Percentiles rank a stretch among this genome's conserved stretches.
phyloP scores from a whole-genome alignment of 192 early-diverging fungal species.

The Phlyctochytrium planicorne region DNA sequence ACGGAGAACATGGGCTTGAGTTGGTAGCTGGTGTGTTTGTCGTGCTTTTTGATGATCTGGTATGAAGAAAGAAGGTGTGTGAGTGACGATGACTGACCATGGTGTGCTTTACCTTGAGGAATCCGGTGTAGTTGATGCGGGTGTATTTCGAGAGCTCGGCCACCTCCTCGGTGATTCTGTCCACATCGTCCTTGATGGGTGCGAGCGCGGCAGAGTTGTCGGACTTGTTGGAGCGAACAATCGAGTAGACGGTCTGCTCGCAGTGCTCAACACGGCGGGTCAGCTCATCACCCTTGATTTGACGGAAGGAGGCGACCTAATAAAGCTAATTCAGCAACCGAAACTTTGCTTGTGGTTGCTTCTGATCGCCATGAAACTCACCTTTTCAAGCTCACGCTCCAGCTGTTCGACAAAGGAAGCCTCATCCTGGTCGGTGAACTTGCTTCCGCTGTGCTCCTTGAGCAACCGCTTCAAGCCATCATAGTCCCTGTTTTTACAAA shows the following conservation, averaged over 20 bases:
- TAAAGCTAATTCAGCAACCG: neutral
- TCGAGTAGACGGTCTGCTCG: slow-evolving; percentile 42
- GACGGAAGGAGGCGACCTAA: slow-evolving; percentile 52
- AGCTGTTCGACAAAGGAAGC: slow-evolving; percentile 79
- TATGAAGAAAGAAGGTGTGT: neutral
- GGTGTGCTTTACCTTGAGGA: slow-evolving; percentile 36
- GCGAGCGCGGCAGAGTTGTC: slow-evolving; percentile 13
- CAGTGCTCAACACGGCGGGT: slow-evolving; percentile 44
- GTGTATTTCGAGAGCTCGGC: slow-evolving; percentile 52
- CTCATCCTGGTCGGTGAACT: slow-evolving; percentile 83
- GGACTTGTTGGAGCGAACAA: slow-evolving; percentile 18
- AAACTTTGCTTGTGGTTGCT: neutral
- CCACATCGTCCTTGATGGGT: slow-evolving; percentile 39
- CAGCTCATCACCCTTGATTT: slow-evolving; percentile 55
- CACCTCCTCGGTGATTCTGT: slow-evolving; percentile 41
- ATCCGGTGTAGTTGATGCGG: slow-evolving; percentile 51
- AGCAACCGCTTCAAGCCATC: slow-evolving; percentile 84
- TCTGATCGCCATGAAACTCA: neutral
- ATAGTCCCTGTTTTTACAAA: slow-evolving; percentile 55
- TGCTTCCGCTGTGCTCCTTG: slow-evolving; percentile 57
- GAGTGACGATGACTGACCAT: neutral
- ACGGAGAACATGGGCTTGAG: slow-evolving; percentile 73
- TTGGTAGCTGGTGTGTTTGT: slow-evolving; percentile 86
- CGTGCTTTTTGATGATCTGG: slow-evolving; percentile 98
- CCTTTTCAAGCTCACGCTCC: slow-evolving; percentile 90